Conservation (phyloP, 306 rosid species). For the Dalbergia cochinchinensis region DNA sequence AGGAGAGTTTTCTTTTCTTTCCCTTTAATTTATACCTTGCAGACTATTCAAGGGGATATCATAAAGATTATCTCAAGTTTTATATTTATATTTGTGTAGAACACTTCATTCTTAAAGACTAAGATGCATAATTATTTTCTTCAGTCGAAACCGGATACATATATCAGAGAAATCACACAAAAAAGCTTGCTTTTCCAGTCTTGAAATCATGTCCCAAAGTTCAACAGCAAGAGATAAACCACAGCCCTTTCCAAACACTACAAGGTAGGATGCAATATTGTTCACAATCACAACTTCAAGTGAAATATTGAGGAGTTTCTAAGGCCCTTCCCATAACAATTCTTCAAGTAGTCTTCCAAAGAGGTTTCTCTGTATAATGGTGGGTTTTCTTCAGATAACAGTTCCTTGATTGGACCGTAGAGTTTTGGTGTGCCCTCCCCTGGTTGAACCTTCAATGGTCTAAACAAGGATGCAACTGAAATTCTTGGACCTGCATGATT, state of each 20-base stretch:
- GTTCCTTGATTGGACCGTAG: slow-evolving; percentile 63
- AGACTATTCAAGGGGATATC: not conserved
- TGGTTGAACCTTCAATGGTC: slow-evolving; percentile 4
- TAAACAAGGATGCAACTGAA: slow-evolving; percentile 43
- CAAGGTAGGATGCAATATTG: not conserved
- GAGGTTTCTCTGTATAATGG: slow-evolving; percentile 50
- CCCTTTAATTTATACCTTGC: not conserved
- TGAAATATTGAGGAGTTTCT: slow-evolving; percentile 46
- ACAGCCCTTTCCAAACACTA: not conserved
- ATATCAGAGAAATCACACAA: not conserved
- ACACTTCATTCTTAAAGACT: not conserved
- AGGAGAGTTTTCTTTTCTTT: too few relatives aligned
- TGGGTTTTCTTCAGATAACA: slow-evolving; percentile 56
- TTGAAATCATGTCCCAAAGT: not conserved
- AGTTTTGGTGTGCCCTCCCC: not conserved
- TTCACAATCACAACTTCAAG: slow-evolving; percentile 54
- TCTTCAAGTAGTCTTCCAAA: slow-evolving; percentile 35
- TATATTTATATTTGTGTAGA: not conserved
- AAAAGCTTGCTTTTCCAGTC: slow-evolving; percentile 3
- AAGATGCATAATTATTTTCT: not conserved
- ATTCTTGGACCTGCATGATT: slow-evolving; percentile 40
- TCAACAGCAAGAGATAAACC: not conserved
- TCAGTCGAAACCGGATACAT: not conserved
- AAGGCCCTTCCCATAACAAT: slow-evolving; percentile 38
- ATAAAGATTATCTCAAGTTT: not conserved